Evolutionary conservation across 75 land plant genomes (phyloP).

Genomic region (Pseudotsuga menziesii): DNA sequence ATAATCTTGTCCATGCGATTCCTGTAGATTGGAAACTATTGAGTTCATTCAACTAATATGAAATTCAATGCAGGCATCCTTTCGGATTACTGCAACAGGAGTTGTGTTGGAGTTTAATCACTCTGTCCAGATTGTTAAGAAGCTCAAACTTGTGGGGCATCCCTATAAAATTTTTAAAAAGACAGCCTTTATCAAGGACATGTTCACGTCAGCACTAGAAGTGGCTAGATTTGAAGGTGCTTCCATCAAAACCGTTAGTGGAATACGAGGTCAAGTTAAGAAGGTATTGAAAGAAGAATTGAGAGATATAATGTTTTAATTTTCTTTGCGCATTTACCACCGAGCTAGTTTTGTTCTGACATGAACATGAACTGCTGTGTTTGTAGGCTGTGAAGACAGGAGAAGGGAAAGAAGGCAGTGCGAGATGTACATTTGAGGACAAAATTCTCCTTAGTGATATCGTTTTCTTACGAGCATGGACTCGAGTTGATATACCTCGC

Average conservation of each 20-base stretch:
- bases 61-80: conserved; percentile 55
- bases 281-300: conserved; percentile 54
- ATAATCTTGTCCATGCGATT: neutral
- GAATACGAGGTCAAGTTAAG: conserved; percentile 95
- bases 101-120: conserved; percentile 81
- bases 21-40: neutral
- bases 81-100: conserved; percentile 88
- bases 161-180: conserved; percentile 94
- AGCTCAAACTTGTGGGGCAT: conserved; percentile 90
- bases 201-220: conserved; percentile 98
- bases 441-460: conserved; percentile 91
- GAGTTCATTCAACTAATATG: neutral
- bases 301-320: too few relatives aligned
- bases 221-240: conserved; percentile 97
- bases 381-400: conserved; percentile 87
- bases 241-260: conserved; percentile 89
- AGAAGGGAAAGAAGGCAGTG: conserved; percentile 91
- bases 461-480: conserved; percentile 93
- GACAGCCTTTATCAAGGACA: conserved; percentile 91
- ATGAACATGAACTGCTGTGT: neutral
- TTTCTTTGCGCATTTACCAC: neutral
- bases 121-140: conserved; percentile 73
- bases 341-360: conserved; percentile 10
- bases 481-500: conserved; percentile 74
- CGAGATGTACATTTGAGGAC: conserved; percentile 98